Base-by-base conservation (phyloP, 129 eudicot species). In the Apium graveolens region DNA sequence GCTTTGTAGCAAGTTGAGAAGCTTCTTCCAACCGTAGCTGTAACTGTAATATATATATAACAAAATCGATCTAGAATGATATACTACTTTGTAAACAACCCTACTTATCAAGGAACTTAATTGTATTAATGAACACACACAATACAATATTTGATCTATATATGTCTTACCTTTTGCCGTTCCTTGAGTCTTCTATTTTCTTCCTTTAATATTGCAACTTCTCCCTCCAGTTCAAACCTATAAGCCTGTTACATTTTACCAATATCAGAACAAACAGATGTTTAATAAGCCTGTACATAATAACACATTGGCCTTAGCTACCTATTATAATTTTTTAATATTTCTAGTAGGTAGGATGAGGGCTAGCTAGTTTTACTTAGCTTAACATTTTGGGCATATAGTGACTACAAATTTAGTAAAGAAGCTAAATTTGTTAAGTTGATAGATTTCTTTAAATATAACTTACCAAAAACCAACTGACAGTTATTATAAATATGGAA, bases 241-340 rank as follows among this genome's bases (percentile, higher is more conserved):
- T 91, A 91, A 20, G 94, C 97, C 97, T 91, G 78, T 70, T 10
- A 37, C 70, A 75, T 44, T 44, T 66, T 9, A 4, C 43, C 68
- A 43, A 71, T 35, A 27, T 45, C 16, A 10, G 26, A 3, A 42
- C 73, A 16, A 63, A 12, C 20, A 51, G 5, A 34, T 6, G 18
- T 17, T 31, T 8, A 34, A 21, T 11, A 35, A 70, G 0, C 9
- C 42, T 0, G 10, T 34, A 38, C 74, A 70, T 29, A 5, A 70
- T 21, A 69, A n/a, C n/a, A n/a, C n/a, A n/a, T n/a, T n/a, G n/a
- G n/a, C n/a, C n/a, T n/a, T n/a, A n/a, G n/a, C n/a, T n/a, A n/a
- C n/a, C n/a, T n/a, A n/a, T n/a, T n/a, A n/a, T n/a, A n/a, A n/a
- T n/a, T n/a, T n/a, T n/a, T n/a, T n/a, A n/a, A n/a, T n/a, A n/a